These are phyloP conservation scores for Melastoma malabathricum DNA, from an alignment of 345 rosid genomes.

Conservation along the genomic window DNA sequence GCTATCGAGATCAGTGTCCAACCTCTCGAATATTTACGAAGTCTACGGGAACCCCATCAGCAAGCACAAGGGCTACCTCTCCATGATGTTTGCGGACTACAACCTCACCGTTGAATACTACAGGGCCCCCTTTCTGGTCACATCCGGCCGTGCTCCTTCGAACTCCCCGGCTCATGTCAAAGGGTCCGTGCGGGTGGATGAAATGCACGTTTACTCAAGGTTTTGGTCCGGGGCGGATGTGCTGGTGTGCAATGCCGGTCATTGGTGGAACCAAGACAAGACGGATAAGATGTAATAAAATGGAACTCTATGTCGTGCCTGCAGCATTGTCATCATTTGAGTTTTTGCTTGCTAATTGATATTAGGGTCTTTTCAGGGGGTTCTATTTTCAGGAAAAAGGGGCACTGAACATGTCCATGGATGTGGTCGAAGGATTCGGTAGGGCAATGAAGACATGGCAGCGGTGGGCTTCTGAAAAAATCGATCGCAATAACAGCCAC, in stretches of 20 bases:
- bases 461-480: slow-evolving; percentile 37
- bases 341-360: background rate
- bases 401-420: slow-evolving; percentile 44
- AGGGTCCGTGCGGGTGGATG: slow-evolving; percentile 41
- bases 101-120: slow-evolving; percentile 73
- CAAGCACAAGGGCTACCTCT: slow-evolving; percentile 81
- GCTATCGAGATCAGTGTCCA: slow-evolving; percentile 43
- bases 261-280: slow-evolving; percentile 79
- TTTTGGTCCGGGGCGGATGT: slow-evolving; percentile 63
- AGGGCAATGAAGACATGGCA: slow-evolving; percentile 59
- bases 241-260: slow-evolving; percentile 63
- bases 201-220: slow-evolving; percentile 49
- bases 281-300: slow-evolving; percentile 16
- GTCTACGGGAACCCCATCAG: slow-evolving; percentile 52
- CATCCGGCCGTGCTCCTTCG: slow-evolving; percentile 40
- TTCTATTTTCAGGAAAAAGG: slow-evolving; percentile 57
- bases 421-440: slow-evolving; percentile 47
- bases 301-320: background rate
- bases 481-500: slow-evolving; percentile 34
- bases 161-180: slow-evolving; percentile 25
- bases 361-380: slow-evolving; percentile 30
- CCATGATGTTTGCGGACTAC: slow-evolving; percentile 52
- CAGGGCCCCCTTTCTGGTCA: slow-evolving; percentile 59
- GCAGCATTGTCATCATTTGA: background rate
- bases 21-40: slow-evolving; percentile 55